phyloP scores from a whole-genome alignment of 352 stramenopile species.

The Globisporangium lucens region DNA sequence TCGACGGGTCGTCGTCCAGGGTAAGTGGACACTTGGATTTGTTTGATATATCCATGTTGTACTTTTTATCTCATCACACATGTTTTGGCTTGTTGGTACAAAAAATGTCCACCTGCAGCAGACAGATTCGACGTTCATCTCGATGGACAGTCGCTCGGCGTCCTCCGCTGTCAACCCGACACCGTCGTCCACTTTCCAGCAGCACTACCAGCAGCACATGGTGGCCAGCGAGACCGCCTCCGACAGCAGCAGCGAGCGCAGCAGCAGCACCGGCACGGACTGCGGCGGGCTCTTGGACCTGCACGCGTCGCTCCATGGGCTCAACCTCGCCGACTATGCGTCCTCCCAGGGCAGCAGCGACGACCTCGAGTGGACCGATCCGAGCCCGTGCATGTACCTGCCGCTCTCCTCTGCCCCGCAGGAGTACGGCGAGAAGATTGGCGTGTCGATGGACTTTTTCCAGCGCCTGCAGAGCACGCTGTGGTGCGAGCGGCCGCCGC shows the following conservation, averaged over 20 bases:
- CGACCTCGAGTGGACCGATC: conserved; percentile 18
- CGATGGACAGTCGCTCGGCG: neutral
- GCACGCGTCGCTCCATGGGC: conserved; percentile 27
- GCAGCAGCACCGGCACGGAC: conserved; percentile 15
- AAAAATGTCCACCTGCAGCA: conserved; percentile 3
- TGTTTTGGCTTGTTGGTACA: neutral
- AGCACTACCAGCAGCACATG: neutral
- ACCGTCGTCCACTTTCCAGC: neutral
- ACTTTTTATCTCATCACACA: neutral
- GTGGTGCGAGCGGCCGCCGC: conserved; percentile 29
- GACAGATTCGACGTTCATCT: conserved; percentile 14
- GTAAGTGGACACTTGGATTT: conserved; percentile 10
- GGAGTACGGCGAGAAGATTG: conserved; percentile 56
- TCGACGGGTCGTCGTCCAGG: conserved; percentile 22
- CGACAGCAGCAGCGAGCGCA: conserved; percentile 18
- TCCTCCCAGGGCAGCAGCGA: conserved; percentile 14
- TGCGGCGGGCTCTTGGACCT: conserved; percentile 22
- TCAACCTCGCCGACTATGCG: conserved; percentile 26
- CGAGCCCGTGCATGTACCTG: conserved; percentile 32
- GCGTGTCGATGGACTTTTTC: conserved; percentile 61
- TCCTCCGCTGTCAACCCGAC: neutral
- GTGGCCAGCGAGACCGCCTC: conserved; percentile 13
- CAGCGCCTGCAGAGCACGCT: conserved; percentile 51
- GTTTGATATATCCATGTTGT: neutral
- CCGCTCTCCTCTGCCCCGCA: conserved; percentile 31